These are phyloP conservation scores for Exophiala spinifera DNA, from an alignment of 2,329 filamentous ascomycete genomes.

Conservation along the genomic window DNA sequence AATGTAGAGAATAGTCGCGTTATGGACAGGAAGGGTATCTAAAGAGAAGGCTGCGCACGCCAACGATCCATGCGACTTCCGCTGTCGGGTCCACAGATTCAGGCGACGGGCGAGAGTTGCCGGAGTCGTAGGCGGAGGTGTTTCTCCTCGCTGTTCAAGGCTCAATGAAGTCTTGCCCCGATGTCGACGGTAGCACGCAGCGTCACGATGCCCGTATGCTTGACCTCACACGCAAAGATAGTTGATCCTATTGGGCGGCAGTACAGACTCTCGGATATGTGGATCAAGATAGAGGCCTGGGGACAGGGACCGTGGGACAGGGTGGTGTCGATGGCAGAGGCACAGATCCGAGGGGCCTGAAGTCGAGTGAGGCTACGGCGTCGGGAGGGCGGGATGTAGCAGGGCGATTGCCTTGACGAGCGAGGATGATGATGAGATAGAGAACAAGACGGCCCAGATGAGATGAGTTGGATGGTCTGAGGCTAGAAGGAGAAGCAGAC, in stretches of 20 bases:
- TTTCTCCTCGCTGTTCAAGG: background rate
- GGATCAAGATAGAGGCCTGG: conserved; percentile 15
- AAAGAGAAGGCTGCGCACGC: conserved; percentile 15
- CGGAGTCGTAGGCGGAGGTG: background rate
- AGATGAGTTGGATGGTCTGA: background rate
- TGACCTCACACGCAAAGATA: background rate
- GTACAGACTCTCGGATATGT: conserved; percentile 8
- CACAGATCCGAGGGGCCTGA: background rate
- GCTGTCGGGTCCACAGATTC: conserved; percentile 1
- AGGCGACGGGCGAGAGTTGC: conserved; percentile 4
- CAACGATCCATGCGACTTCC: conserved; percentile 14
- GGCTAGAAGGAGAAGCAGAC: conserved; percentile 1
- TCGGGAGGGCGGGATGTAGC: background rate
- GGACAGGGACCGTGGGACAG: conserved; percentile 14
- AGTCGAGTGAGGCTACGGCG: background rate
- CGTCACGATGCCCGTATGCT: background rate
- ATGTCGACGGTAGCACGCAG: background rate
- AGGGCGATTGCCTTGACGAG: background rate
- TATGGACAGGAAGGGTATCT: conserved; percentile 16
- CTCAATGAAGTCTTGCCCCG: background rate
- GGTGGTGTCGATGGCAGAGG: conserved; percentile 5
- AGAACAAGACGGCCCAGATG: conserved; percentile 4
- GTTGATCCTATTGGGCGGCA: conserved; percentile 6
- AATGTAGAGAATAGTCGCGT: conserved; percentile 21
- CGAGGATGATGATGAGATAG: background rate